Evolutionary conservation across 1,139 yeast species (phyloP).

Genomic region (Candida sp.): DNA sequence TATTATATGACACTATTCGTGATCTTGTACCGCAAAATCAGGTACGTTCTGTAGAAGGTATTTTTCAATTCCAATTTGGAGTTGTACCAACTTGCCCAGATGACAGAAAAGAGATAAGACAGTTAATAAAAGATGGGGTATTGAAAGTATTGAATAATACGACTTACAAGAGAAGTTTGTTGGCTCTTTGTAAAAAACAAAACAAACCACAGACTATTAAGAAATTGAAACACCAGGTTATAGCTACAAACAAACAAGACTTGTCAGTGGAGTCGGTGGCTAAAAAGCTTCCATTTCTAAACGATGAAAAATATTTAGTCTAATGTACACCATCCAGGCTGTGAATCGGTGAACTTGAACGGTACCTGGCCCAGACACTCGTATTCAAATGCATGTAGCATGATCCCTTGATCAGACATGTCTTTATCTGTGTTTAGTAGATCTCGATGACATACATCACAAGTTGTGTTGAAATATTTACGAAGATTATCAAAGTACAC

Average conservation of each 20-base stretch:
- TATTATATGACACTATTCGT: conserved; percentile 18
- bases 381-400: conserved; percentile 59
- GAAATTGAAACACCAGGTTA: conserved; percentile 28
- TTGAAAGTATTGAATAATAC: conserved; percentile 20
- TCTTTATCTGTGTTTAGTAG: conserved; percentile 36
- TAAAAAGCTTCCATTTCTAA: conserved; percentile 22
- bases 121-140: conserved; percentile 26
- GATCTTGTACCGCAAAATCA: conserved; percentile 1
- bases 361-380: conserved; percentile 13
- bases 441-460: conserved; percentile 44
- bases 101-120: conserved; percentile 25
- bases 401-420: conserved; percentile 36
- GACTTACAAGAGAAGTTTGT: conserved; percentile 8
- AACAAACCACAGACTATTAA: conserved; percentile 6
- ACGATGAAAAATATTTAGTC: conserved; percentile 4
- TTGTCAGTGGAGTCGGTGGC: background rate
- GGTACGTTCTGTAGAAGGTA: conserved; percentile 24
- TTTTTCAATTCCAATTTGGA: conserved; percentile 37
- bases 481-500: conserved; percentile 15
- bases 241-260: background rate
- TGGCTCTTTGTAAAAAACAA: conserved; percentile 11
- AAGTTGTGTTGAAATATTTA: conserved; percentile 16
- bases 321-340: conserved; percentile 38
- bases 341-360: conserved; percentile 26
- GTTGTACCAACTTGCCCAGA: conserved; percentile 33